phyloP scores from a whole-genome alignment of 2,329 filamentous ascomycete species.

The Stromatinia cepivora region DNA sequence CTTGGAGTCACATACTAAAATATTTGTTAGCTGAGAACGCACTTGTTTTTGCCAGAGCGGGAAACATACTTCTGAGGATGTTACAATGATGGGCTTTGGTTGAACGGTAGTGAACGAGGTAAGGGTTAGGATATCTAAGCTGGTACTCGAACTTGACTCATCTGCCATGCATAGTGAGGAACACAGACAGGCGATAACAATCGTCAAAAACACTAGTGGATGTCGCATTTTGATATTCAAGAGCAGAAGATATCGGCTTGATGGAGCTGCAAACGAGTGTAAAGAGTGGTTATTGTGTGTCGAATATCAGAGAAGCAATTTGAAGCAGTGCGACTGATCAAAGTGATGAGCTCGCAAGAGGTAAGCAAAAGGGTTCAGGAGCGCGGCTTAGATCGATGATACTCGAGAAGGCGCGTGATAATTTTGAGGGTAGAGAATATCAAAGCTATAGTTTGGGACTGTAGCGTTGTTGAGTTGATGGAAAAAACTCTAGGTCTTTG shows the following conservation, averaged over 20 bases:
- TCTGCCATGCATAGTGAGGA: background rate
- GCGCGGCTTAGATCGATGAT: background rate
- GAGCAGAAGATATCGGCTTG: background rate
- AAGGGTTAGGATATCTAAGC: background rate
- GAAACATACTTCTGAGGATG: constrained; percentile 5
- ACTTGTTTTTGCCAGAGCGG: background rate
- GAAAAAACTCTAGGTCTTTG: background rate
- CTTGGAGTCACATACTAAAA: background rate
- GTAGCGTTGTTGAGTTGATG: background rate
- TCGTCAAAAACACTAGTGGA: background rate
- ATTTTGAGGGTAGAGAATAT: background rate
- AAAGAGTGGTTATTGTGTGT: background rate
- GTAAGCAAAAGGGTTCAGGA: background rate
- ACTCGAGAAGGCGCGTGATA: background rate
- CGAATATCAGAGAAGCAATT: background rate
- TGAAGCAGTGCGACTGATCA: background rate
- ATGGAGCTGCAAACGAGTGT: background rate
- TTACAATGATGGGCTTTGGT: background rate
- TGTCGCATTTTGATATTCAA: background rate
- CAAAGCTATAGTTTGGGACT: background rate
- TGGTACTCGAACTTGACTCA: background rate
- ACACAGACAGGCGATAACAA: background rate
- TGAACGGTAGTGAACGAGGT: background rate
- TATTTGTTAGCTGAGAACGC: background rate
- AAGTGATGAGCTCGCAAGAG: background rate